Base-by-base conservation (phyloP, 1,139 yeast species). In the Candida freyschussii region DNA sequence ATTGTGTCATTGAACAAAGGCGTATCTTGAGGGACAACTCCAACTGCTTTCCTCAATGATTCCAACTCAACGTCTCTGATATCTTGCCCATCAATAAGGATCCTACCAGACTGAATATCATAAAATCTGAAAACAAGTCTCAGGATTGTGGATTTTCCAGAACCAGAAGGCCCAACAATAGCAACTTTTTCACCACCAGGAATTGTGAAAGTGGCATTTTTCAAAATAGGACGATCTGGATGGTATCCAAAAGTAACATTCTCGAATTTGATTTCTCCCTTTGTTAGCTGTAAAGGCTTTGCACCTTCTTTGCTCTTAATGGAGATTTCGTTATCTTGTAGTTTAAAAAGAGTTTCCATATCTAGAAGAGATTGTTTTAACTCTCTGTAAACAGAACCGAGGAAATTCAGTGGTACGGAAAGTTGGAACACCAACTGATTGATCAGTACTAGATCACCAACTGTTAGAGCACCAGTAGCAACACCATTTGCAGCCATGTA, bases 401-500 rank as follows among this genome's bases (percentile, higher is more conserved):
- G 61, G 59, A 91, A 91, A 58, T 91, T 91, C 43, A 91, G 67
- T 1, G 98, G 98, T 12, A 91, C 95, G 22, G 95, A 83, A 32
- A 91, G 70, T 62, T 91, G 99, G 66, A 91, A 91, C 9, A 91
- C 97, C 37, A 93, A 69, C 61, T 93, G 98, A 58, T 93, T 93
- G 44, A 91, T 89, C 43, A 93, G 68, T n/a, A 91, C 98, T 52
- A 91, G 67, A 56, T 91, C 98, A 44, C 99, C 99, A 13, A 93
- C 97, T 2, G 94, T 81, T 39, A 91, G 65, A 1, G 75, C 61
- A 0, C 96, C 96, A 4, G 72, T 61, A 10, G 87, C 78, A 11
- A 91, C 94, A 19, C 97, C 97, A 39, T 78, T 77, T 51, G 96
- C 87, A n/a, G 96, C 97, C 95, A 91, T 80, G 57, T 84, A 91